Evolutionary conservation across 2,329 filamentous ascomycete species (phyloP).

Genomic region (Drechslerella dactyloides): DNA sequence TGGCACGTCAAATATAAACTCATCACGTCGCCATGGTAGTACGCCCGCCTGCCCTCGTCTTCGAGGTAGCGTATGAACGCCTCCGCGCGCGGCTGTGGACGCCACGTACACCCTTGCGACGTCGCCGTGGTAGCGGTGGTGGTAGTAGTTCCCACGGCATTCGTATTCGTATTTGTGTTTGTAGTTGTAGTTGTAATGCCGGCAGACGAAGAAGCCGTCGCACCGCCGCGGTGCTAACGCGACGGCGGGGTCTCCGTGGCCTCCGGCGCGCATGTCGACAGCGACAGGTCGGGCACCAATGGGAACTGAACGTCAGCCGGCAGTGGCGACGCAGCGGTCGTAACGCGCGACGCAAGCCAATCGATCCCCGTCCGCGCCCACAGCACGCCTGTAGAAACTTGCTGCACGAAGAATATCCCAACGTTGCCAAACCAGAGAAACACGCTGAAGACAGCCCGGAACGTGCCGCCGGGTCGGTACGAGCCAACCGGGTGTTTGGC

Average conservation of each 20-base stretch:
- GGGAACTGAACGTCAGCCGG: slow-evolving; percentile 2
- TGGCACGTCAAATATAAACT: background rate
- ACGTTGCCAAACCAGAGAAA: slow-evolving; percentile 18
- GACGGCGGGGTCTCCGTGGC: background rate
- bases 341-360: slow-evolving; percentile 40
- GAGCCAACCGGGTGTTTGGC: slow-evolving; percentile 37
- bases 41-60: background rate
- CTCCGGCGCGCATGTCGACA: background rate
- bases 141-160: no score
- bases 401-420: slow-evolving; percentile 7
- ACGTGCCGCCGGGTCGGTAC: slow-evolving; percentile 37
- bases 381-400: slow-evolving; percentile 1
- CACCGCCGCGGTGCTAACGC: background rate
- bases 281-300: background rate
- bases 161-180: slow-evolving; percentile 44
- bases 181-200: no score
- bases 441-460: slow-evolving; percentile 34
- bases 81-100: background rate
- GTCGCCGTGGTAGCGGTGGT: no score
- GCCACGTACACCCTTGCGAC: no score
- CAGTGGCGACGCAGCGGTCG: slow-evolving; percentile 23
- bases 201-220: no score
- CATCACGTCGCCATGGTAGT: background rate
- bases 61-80: slow-evolving; percentile 4
- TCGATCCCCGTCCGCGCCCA: slow-evolving; percentile 37